Evolutionary conservation across 768 basidiomycete species (phyloP).

Genomic region (Suillus luteus): DNA sequence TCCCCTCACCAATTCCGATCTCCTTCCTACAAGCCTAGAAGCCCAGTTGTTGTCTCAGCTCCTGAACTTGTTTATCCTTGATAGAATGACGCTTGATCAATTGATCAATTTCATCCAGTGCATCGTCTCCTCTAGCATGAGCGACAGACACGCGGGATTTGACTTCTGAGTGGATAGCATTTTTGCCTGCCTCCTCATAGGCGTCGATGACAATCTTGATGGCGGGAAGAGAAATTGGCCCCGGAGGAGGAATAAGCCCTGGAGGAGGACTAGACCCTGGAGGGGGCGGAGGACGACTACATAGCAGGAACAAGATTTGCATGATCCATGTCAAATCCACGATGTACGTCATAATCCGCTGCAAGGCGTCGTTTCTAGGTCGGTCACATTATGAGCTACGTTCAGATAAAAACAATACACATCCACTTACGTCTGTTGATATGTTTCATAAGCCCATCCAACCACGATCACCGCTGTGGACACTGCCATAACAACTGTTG

Average conservation of each 20-base stretch:
- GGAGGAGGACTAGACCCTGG: too few species aligned
- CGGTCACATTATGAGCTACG: background rate
- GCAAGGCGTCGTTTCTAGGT: background rate
- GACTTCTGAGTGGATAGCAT: conserved; percentile 6
- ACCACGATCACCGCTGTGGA: background rate
- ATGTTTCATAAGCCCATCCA: conserved; percentile 9
- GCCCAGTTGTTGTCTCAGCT: background rate
- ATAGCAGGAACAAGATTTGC: conserved; percentile 23
- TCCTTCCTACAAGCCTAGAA: too few species aligned
- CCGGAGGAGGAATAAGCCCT: background rate
- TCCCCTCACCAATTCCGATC: conserved; percentile 22
- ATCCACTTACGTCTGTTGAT: conserved; percentile 13
- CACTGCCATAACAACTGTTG: conserved; percentile 5
- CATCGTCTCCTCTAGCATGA: conserved; percentile 3
- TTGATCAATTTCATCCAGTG: conserved; percentile 9
- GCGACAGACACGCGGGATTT: background rate
- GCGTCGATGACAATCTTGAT: conserved; percentile 10
- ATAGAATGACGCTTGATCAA: conserved; percentile 12
- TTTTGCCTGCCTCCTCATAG: conserved; percentile 6
- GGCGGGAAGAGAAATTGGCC: conserved; percentile 1
- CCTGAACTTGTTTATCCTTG: conserved; percentile 7
- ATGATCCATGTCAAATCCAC: conserved; percentile 28
- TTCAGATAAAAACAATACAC: background rate
- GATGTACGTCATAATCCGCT: conserved; percentile 17
- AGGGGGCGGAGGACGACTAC: too few species aligned